Evolutionary conservation across 176 grass and related monocot species (phyloP), one percentile per base, ranked within the genome.

Genomic region (Saccharum officinarum): DNA sequence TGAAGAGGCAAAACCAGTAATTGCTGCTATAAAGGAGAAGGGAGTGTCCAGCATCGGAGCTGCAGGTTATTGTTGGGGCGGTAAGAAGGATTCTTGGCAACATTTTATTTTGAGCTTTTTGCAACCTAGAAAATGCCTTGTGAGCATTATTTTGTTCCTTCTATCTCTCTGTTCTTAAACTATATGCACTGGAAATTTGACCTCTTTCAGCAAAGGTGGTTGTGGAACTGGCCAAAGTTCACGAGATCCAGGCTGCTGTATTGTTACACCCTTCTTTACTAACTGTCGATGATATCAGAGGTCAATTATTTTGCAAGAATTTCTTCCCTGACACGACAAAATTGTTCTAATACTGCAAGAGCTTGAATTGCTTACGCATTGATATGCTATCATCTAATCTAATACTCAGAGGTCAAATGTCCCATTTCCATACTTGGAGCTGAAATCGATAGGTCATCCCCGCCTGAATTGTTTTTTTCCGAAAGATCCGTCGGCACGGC

Each of bases 1-100:
- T 83, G 86, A 97, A 87, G 88, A 97, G 54, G 95, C 92, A 89
- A 92, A 92, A 76, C 80, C 88, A 47, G 77, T 92, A 66, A 90
- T 92, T 86, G 94, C 82, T 75, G 91, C 91, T 92, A 39, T 97
- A 33, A 97, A 88, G 76, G 87, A 78, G 28, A 90, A 92, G 88
- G 94, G 94, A 20, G 72, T 84, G 13, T 57, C 64, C 33, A 67
- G 33, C 14, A 50, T 97, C 17, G 94, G 94, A 14, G 94, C 92
- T 89, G 88, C 80, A 76, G 94, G 94, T 6, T 97, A 91, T 89
- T 94, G 94, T 75, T 97, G 94, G 94, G 92, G 94, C 45, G 92
- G 94, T 97, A 77, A 82, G 92, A 67, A n/a, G 39, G 16, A 10
- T 36, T 73, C 5, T 78, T 14, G 22, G 0, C 10, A 36, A 10